Evolutionary conservation across 108 stramenopile genomes (phyloP), one percentile per base, ranked within the genome.

Genomic region (Cylindrotheca closterium): DNA sequence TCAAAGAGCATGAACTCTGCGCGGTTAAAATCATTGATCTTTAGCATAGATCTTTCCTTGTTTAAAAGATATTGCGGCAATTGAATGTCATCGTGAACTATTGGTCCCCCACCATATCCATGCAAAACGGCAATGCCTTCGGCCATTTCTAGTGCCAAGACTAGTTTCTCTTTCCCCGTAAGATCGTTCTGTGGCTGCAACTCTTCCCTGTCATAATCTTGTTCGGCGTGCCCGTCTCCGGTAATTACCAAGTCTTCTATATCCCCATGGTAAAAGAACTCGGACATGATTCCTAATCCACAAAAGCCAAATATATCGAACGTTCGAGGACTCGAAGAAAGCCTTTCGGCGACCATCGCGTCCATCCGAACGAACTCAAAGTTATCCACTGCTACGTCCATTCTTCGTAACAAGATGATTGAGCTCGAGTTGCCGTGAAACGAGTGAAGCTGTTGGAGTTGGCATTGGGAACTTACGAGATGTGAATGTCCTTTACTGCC

Each of bases 281-380:
- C 73, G 26, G 60, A 56, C 12, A 74, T 49, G 22, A 74, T 67
- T n/a, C 65, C 73, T 33, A 74, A 2, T n/a, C 73, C 87, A 74
- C 92, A 94, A 47, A 80, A 69, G 12, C 87, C 86, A 65, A 82
- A 94, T 34, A 94, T 87, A 47, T 91, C 71, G 22, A 74, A 75
- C 54, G 85, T 81, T 2, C 80, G 65, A 4, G 85, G 86, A 60
- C 71, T 70, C 10, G 79, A 37, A 12, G 89, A 73, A 12, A 94
- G 71, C 29, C 80, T 67, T 65, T 94, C 92, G 58, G 81, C 83
- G 24, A 90, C 81, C 51, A 89, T 73, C 25, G 89, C 84, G 53
- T 94, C 92, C 77, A 78, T 88, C 8, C 88, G 79, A 62, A 66
- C 59, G 23, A 58, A 74, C 46, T 74, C 73, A 48, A 30, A 74